These are phyloP conservation scores for Pythium sukuiense DNA, from an alignment of 352 stramenopile genomes.

Conservation along the genomic window DNA sequence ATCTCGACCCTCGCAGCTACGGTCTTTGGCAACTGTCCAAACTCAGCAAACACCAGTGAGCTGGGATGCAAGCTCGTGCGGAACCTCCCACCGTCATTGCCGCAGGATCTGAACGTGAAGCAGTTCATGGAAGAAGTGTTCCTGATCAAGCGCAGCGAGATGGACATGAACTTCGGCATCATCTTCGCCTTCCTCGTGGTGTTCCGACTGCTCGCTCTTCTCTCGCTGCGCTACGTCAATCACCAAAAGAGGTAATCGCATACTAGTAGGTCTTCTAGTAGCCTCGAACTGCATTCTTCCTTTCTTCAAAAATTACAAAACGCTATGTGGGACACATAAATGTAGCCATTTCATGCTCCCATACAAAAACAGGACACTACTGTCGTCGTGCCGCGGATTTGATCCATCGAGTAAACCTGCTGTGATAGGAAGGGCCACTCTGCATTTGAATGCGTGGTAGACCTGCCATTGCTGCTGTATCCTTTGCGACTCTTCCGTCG, in stretches of 20 bases:
- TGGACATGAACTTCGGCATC: slow-evolving; percentile 42
- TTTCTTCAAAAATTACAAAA: too few species aligned
- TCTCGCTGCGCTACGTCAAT: slow-evolving; percentile 57
- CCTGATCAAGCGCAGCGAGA: slow-evolving; percentile 54
- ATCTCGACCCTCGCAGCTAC: slow-evolving; percentile 36
- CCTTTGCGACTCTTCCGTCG: too few species aligned
- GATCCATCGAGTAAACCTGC: too few species aligned
- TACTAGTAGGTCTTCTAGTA: too few species aligned
- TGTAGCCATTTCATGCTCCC: too few species aligned
- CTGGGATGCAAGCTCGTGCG: slow-evolving; percentile 31
- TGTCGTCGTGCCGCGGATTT: too few species aligned
- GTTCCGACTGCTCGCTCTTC: slow-evolving; percentile 44
- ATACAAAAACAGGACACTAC: too few species aligned
- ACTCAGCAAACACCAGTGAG: slow-evolving; percentile 1
- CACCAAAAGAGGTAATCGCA: slow-evolving; percentile 31
- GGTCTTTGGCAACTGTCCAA: slow-evolving; percentile 43
- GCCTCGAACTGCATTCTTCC: too few species aligned
- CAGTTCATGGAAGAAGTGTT: slow-evolving; percentile 50
- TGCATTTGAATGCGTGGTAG: too few species aligned
- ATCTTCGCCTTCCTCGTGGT: slow-evolving; percentile 45
- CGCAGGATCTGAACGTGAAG: slow-evolving; percentile 43
- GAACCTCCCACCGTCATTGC: slow-evolving; percentile 32
- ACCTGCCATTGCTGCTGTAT: too few species aligned
- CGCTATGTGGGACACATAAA: too few species aligned
- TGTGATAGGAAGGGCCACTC: too few species aligned